Percentiles rank a stretch among this genome's conserved stretches.
These are phyloP conservation scores for Cardamine occulta DNA, from an alignment of 345 rosid species.

Conservation along the genomic window DNA sequence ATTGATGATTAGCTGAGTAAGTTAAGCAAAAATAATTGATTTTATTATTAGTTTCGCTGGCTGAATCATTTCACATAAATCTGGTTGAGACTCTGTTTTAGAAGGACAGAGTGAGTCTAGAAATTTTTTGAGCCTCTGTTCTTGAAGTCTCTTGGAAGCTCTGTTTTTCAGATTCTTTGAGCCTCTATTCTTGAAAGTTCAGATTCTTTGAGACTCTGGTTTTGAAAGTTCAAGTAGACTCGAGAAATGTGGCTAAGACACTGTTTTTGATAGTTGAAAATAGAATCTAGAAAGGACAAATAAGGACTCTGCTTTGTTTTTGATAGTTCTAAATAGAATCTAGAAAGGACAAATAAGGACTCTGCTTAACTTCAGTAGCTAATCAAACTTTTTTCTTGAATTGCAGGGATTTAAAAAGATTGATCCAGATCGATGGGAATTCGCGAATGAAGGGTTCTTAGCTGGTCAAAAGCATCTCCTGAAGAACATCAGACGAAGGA, in stretches of 20 bases:
- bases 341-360: not conserved
- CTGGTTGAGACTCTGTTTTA: not conserved
- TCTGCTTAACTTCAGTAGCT: not conserved
- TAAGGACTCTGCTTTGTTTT: not conserved
- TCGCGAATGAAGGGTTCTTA: constrained; percentile 85
- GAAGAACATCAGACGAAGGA: constrained; percentile 75
- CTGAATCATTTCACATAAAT: not conserved
- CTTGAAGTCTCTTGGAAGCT: no score
- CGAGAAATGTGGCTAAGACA: no score
- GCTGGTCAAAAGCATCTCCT: constrained; percentile 86
- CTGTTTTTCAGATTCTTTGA: no score
- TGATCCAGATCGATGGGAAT: constrained; percentile 92
- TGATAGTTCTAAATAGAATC: no score
- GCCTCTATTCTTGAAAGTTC: not conserved
- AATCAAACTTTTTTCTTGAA: not conserved
- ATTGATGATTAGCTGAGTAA: not conserved
- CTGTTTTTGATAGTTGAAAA: not conserved
- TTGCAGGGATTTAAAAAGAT: constrained; percentile 85
- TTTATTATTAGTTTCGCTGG: not conserved
- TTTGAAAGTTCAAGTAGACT: not conserved
- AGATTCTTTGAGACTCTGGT: not conserved
- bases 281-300: not conserved
- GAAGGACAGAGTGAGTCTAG: not conserved
- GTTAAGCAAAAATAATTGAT: not conserved
- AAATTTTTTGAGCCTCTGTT: not conserved